Conservation (phyloP, 2,329 filamentous ascomycete species). For the Ophiocordyceps robertsii region DNA sequence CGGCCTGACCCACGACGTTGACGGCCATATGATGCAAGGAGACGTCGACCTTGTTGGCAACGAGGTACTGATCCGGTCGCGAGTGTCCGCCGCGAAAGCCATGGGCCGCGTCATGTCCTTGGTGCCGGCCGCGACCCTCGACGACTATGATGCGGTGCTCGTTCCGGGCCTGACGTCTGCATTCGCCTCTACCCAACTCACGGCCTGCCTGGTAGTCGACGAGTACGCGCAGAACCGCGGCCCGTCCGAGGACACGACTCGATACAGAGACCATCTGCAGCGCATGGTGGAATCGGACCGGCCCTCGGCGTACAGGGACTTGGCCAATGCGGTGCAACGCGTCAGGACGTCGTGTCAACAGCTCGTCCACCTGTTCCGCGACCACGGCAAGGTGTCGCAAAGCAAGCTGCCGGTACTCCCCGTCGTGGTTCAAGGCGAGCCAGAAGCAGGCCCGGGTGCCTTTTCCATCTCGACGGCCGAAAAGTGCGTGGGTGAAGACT, state of each 20-base stretch:
- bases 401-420: conserved; percentile 68
- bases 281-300: conserved; percentile 70
- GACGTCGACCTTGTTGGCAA: conserved; percentile 89
- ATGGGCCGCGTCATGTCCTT: conserved; percentile 72
- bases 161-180: conserved; percentile 55
- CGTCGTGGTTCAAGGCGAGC: conserved; percentile 85
- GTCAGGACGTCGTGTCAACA: conserved; percentile 86
- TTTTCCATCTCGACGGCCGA: conserved; percentile 84
- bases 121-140: conserved; percentile 51
- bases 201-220: conserved; percentile 71
- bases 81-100: conserved; percentile 74
- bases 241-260: conserved; percentile 23
- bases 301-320: conserved; percentile 73
- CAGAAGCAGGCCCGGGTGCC: conserved; percentile 80
- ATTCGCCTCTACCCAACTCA: conserved; percentile 76
- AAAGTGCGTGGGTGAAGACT: conserved; percentile 75
- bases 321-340: conserved; percentile 80
- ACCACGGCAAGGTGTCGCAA: conserved; percentile 70
- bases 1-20: conserved; percentile 80
- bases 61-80: conserved; percentile 77
- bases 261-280: conserved; percentile 54
- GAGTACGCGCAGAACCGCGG: conserved; percentile 61
- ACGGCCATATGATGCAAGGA: conserved; percentile 94
- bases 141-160: conserved; percentile 51
- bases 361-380: conserved; percentile 79